These are phyloP conservation scores for Colletotrichum chlorophyti DNA, from an alignment of 2,329 filamentous ascomycete species.

Conservation along the genomic window DNA sequence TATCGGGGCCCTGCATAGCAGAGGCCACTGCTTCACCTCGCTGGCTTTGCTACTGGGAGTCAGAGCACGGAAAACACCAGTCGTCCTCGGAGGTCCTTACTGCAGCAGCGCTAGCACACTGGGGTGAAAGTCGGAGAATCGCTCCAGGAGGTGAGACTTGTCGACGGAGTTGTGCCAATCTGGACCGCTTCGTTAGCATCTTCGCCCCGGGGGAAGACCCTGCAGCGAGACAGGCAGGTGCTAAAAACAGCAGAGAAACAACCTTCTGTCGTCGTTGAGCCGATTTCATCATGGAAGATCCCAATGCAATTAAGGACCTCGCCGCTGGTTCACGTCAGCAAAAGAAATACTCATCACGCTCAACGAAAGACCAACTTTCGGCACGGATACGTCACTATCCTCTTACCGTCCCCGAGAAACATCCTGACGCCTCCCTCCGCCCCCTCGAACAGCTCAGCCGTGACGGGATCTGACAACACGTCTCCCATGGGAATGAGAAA, in stretches of 20 bases:
- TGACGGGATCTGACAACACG: slow-evolving; percentile 37
- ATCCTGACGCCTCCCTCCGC: slow-evolving; percentile 26
- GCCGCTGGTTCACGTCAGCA: slow-evolving; percentile 31
- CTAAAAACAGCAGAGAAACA: too few species aligned
- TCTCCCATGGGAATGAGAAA: slow-evolving; percentile 43
- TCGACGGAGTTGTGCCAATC: slow-evolving; percentile 32
- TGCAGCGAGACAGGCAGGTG: too few species aligned
- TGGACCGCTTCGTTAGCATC: too few species aligned
- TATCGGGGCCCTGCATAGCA: slow-evolving; percentile 42
- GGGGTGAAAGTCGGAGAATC: slow-evolving; percentile 37
- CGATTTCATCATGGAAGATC: slow-evolving; percentile 37
- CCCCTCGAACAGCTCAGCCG: slow-evolving; percentile 18
- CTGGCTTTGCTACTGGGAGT: slow-evolving; percentile 38
- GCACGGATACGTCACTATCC: slow-evolving; percentile 43
- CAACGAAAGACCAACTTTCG: slow-evolving; percentile 34
- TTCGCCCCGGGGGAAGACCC: too few species aligned
- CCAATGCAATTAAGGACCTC: slow-evolving; percentile 44
- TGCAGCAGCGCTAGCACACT: slow-evolving; percentile 35
- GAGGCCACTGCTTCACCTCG: slow-evolving; percentile 42
- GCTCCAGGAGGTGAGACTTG: slow-evolving; percentile 36
- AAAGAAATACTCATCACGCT: rapidly evolving
- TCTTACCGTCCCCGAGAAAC: slow-evolving; percentile 27
- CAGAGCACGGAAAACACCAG: background rate
- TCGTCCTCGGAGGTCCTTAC: slow-evolving; percentile 29
- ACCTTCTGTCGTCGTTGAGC: slow-evolving; percentile 16